These are phyloP conservation scores for Platismatia glauca DNA, from an alignment of 495 filamentous ascomycete species.

Conservation along the genomic window DNA sequence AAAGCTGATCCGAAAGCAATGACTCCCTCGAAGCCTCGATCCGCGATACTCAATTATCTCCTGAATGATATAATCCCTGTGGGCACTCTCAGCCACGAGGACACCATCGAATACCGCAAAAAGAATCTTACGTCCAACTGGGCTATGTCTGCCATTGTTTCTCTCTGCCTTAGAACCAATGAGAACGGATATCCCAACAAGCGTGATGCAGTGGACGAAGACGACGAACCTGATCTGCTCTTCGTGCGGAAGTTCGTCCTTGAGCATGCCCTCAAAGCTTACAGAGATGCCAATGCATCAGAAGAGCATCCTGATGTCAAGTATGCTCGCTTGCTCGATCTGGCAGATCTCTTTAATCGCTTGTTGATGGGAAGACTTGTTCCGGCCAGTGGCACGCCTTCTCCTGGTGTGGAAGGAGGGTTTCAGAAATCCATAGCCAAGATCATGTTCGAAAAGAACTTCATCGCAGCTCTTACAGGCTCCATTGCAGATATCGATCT, in stretches of 20 bases:
- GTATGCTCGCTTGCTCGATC: conserved; percentile 73
- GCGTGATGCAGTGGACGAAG: conserved; percentile 53
- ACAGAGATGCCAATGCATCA: conserved; percentile 77
- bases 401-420: conserved; percentile 31
- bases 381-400: conserved; percentile 30
- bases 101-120: conserved; percentile 71
- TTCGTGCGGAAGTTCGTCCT: conserved; percentile 92
- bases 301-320: conserved; percentile 75
- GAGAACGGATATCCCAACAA: conserved; percentile 48
- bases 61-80: conserved; percentile 75
- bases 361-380: conserved; percentile 77
- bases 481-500: conserved; percentile 94
- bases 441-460: conserved; percentile 97
- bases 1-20: conserved; percentile 71
- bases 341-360: conserved; percentile 86
- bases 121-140: conserved; percentile 72
- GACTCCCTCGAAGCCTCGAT: conserved; percentile 89
- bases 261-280: conserved; percentile 84
- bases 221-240: conserved; percentile 77
- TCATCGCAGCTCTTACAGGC: conserved; percentile 75
- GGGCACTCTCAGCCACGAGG: conserved; percentile 63
- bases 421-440: conserved; percentile 72
- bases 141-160: conserved; percentile 75
- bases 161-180: conserved; percentile 77
- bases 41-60: conserved; percentile 87